Base-by-base conservation (phyloP, 306 rosid genomes). In the Crotalaria pallida region DNA sequence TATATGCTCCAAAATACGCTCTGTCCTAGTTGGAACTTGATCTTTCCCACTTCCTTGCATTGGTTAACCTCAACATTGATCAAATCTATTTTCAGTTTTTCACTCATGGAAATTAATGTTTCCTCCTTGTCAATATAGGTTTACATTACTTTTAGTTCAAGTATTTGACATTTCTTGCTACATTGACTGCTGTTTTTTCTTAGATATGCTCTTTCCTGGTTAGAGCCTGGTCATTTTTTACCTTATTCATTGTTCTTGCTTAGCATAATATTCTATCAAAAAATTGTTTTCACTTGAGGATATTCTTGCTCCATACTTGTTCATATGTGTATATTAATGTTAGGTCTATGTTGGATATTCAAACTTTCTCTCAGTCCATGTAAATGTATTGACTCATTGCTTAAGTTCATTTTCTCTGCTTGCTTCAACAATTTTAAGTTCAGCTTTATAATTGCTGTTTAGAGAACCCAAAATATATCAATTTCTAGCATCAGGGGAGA, bases 161-260 rank as follows among this genome's bases (percentile, higher is more conserved):
- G 71, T 27, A 50, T 21, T 55, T 65, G 73, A 56, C 29, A 41
- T 45, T 67, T 58, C 47, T 59, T 38, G 45, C 74, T 34, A 15
- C 69, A 15, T 10, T 55, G 52, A 26, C 45, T 44, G 58, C 12
- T 44, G 47, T 65, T 65, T 26, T 36, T 38, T 19, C 49, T n/a
- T 13, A 15, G 38, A 43, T 11, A 10, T 65, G 38, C 19, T 65
- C 34, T 55, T 6, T 43, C 66, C n/a, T 31, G 4, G 15, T 18
- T 29, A 22, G 10, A 52, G 51, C 48, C 15, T 63, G 22, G 24
- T 43, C 22, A 64, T 7, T 13, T 3, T 27, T 55, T 43, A 40
- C 18, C 56, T 26, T 53, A 56, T 56, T 40, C 36, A 19, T 65
- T 36, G 21, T 6, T 26, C 58, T 65, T 58, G 36, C 53, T 53